Conservation (phyloP, 768 basidiomycete species). For the Trametes cubensis region DNA sequence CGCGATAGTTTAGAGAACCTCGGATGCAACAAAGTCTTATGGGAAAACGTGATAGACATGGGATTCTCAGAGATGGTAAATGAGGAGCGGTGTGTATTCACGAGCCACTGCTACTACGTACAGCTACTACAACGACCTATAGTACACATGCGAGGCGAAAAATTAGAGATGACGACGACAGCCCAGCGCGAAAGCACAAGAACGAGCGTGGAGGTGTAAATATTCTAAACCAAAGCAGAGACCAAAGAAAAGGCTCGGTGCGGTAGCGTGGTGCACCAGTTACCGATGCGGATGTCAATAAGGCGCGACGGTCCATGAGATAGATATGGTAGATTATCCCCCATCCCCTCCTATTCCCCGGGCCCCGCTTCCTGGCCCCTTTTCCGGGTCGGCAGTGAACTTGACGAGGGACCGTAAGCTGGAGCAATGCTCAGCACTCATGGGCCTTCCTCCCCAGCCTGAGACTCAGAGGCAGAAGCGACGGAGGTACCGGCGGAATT, state of each 20-base stretch:
- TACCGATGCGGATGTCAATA: neutral
- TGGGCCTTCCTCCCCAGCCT: neutral
- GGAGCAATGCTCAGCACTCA: too few species aligned
- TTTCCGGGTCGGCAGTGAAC: neutral
- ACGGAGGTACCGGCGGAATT: neutral
- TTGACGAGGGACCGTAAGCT: too few species aligned
- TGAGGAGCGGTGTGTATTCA: slow-evolving; percentile 12
- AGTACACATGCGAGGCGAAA: slow-evolving; percentile 1
- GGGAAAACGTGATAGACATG: neutral
- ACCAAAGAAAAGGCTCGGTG: too few species aligned
- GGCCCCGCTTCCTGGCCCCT: neutral
- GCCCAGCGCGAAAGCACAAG: slow-evolving; percentile 10
- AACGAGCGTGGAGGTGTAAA: slow-evolving; percentile 2
- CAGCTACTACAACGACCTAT: neutral
- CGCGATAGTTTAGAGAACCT: too few species aligned
- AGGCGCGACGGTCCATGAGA: slow-evolving; percentile 6
- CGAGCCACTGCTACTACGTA: neutral
- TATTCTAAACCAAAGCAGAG: slow-evolving; percentile 1
- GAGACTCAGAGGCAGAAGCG: neutral
- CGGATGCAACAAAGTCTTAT: too few species aligned
- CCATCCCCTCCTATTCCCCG: neutral
- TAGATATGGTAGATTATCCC: slow-evolving; percentile 9
- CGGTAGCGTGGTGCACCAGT: too few species aligned
- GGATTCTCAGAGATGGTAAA: neutral
- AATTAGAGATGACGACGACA: slow-evolving; percentile 1